Evolutionary conservation across 495 filamentous ascomycete species (phyloP).

Genomic region (Endocarpon pusillum): DNA sequence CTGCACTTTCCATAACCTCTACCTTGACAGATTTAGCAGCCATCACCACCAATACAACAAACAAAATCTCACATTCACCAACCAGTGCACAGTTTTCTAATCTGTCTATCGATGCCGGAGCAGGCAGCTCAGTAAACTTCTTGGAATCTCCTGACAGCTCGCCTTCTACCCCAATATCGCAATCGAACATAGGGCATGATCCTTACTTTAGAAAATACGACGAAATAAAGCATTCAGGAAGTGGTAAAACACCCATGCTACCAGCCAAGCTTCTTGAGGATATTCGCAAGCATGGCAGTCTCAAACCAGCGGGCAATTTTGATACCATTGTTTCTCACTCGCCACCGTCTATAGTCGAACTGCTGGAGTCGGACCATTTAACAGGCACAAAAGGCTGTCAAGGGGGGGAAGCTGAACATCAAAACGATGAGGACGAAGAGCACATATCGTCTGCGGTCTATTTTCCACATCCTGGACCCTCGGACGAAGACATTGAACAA

Average conservation of each 20-base stretch:
- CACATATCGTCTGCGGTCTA: conserved; percentile 92
- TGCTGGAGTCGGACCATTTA: not conserved
- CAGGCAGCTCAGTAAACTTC: no score
- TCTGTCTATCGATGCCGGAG: no score
- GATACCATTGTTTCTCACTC: not conserved
- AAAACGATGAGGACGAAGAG: conserved; percentile 72
- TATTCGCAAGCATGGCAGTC: conserved; percentile 35
- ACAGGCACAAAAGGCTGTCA: conserved; percentile 5
- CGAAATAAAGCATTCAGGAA: no score
- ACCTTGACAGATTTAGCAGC: not conserved
- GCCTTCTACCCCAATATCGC: no score
- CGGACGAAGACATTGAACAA: conserved; percentile 19
- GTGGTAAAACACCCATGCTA: no score
- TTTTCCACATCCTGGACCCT: conserved; percentile 65
- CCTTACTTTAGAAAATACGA: no score
- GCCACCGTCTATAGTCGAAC: no score
- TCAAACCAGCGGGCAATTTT: conserved; percentile 1
- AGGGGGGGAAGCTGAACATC: not conserved
- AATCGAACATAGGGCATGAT: no score
- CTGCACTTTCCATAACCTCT: conserved; percentile 3
- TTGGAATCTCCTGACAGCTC: no score
- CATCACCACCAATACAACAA: not conserved
- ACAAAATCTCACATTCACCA: no score
- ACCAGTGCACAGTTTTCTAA: no score
- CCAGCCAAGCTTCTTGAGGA: conserved; percentile 40